Percentiles rank a stretch among this genome's conserved stretches.
phyloP scores from a whole-genome alignment of 176 grass and related monocot genomes.

The Thalia dealbata region DNA sequence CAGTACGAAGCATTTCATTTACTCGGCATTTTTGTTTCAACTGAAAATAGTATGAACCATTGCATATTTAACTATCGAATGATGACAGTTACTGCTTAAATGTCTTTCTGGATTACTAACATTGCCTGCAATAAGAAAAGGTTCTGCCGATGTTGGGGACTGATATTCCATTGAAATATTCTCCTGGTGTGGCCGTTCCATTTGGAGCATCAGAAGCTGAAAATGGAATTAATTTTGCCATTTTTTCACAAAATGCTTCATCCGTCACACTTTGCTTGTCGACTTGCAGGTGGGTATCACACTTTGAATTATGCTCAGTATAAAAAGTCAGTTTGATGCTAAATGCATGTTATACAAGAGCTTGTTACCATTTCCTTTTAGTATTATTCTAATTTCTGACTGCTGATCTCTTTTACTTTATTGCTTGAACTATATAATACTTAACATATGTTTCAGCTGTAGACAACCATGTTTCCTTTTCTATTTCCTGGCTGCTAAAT shows the following conservation, averaged over 20 bases:
- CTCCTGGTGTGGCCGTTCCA: slow-evolving; percentile 52
- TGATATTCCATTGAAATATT: slow-evolving; percentile 41
- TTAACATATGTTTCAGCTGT: too few relatives aligned
- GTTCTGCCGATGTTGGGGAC: slow-evolving; percentile 8
- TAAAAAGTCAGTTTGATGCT: not conserved
- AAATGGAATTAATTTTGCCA: slow-evolving; percentile 60
- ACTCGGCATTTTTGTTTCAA: too few relatives aligned
- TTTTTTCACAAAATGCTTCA: slow-evolving; percentile 84
- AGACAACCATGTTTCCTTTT: too few relatives aligned
- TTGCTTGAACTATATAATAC: not conserved
- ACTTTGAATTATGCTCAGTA: not conserved
- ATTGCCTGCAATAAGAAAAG: slow-evolving; percentile 34
- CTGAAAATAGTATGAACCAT: too few relatives aligned
- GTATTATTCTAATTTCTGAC: not conserved
- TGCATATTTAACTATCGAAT: not conserved
- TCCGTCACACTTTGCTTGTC: slow-evolving; percentile 73
- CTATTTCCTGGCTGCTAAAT: too few relatives aligned
- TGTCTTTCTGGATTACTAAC: not conserved
- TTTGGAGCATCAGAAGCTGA: slow-evolving; percentile 67
- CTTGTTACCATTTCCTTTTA: not conserved
- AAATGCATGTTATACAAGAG: not conserved
- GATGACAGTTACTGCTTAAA: not conserved
- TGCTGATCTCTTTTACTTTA: not conserved
- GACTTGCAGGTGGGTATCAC: slow-evolving; percentile 31
- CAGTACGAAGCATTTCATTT: too few relatives aligned